phyloP scores from a whole-genome alignment of 257 asterid species.

The Fraxinus excelsior region DNA sequence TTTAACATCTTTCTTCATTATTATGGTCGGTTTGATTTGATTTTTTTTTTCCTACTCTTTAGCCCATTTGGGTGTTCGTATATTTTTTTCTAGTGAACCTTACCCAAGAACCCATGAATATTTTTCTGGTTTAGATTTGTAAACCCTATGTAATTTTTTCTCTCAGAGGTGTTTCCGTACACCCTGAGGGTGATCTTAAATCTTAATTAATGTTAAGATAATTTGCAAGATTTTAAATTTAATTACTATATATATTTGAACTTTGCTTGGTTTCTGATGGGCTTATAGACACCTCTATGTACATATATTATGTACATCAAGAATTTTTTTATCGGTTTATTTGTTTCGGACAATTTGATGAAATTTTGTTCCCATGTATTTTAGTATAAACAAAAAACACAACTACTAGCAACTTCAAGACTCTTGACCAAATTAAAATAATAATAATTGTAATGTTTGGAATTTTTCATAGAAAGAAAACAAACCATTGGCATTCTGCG shows the following conservation, averaged over 20 bases:
- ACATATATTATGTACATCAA: too few relatives aligned
- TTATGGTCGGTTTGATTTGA: not conserved
- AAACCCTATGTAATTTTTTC: slow-evolving; percentile 29
- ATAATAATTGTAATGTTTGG: not conserved
- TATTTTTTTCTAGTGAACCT: slow-evolving; percentile 10
- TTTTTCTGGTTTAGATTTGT: slow-evolving; percentile 36
- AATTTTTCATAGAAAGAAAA: not conserved
- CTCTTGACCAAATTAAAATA: not conserved
- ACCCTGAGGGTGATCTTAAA: slow-evolving; percentile 27
- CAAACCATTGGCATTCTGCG: not conserved
- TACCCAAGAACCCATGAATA: slow-evolving; percentile 17
- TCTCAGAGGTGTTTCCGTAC: slow-evolving; percentile 36
- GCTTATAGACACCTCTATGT: too few relatives aligned
- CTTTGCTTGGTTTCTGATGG: too few relatives aligned
- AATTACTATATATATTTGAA: not conserved
- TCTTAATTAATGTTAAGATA: not conserved
- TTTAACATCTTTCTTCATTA: slow-evolving; percentile 22
- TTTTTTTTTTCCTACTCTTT: not conserved
- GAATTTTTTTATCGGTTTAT: too few relatives aligned
- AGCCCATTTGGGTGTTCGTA: slow-evolving; percentile 16
- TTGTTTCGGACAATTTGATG: not conserved
- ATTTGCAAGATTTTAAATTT: not conserved
- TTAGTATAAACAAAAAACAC: not conserved
- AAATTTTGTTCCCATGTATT: not conserved
- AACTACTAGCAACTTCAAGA: not conserved